Base-by-base conservation (phyloP, 495 filamentous ascomycete genomes). In the Cercophora scortea region DNA sequence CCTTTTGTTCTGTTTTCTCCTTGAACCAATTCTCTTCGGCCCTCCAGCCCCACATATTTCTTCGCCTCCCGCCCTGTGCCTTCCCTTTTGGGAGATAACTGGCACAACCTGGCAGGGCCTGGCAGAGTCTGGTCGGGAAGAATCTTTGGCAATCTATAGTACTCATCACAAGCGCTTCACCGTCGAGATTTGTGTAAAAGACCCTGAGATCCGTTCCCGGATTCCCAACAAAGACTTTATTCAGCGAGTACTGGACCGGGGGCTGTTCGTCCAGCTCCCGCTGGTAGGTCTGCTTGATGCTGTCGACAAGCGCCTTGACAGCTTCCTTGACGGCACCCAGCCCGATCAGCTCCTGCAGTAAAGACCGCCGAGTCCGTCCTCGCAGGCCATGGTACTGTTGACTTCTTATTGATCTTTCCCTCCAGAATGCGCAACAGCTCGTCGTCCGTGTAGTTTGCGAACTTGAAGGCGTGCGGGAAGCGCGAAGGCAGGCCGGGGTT, bases 131-230 rank as follows among this genome's bases (percentile, higher is more conserved):
- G n/a, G n/a, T n/a, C n/a, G n/a, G n/a, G n/a, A n/a, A n/a, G n/a
- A n/a, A n/a, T n/a, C n/a, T n/a, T n/a, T n/a, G n/a, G n/a, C n/a
- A n/a, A n/a, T n/a, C n/a, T n/a, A n/a, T n/a, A n/a, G n/a, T n/a
- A n/a, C n/a, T n/a, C n/a, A n/a, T n/a, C n/a, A n/a, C n/a, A n/a
- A n/a, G n/a, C n/a, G n/a, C n/a, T n/a, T n/a, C n/a, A n/a, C n/a
- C n/a, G n/a, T n/a, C n/a, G n/a, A n/a, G n/a, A n/a, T n/a, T n/a
- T n/a, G n/a, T n/a, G n/a, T n/a, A n/a, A n/a, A n/a, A n/a, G n/a
- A n/a, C n/a, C n/a, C n/a, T n/a, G n/a, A n/a, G n/a, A n/a, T n/a
- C 87, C 0, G 86, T 90, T 2, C 86, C 87, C 1, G 85, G 87
- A 35, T 71, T 75, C 1, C 86, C 86, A 3, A 86, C 62, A 47